Percentiles rank a stretch among this genome's conserved stretches.
Evolutionary conservation across 257 asterid species (phyloP).

Genomic region (Striga asiatica): DNA sequence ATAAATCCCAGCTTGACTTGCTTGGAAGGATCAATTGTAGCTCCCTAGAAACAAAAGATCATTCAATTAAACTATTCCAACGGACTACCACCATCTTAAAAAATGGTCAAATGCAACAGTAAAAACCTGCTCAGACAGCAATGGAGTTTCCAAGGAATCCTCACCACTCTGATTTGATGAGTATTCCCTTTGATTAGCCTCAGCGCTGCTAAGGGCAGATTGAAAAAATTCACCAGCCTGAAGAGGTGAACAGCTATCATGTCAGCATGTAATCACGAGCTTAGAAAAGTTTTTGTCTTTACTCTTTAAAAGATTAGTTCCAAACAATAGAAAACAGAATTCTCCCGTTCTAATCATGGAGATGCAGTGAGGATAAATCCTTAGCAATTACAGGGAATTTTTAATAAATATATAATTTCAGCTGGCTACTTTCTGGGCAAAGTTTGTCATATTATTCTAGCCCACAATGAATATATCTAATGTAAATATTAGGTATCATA

Average conservation of each 20-base stretch:
- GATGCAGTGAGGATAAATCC: background rate
- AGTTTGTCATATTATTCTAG: background rate
- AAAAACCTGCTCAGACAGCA: conserved; percentile 62
- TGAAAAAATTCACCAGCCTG: conserved; percentile 89
- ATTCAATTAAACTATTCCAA: no score
- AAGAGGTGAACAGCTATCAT: conserved; percentile 12
- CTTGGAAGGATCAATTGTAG: conserved; percentile 60
- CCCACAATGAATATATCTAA: background rate
- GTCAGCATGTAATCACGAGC: background rate
- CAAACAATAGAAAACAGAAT: background rate
- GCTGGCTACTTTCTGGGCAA: background rate
- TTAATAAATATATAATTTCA: background rate
- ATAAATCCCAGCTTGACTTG: conserved; percentile 87
- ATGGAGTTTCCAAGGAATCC: conserved; percentile 86
- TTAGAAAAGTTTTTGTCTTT: background rate
- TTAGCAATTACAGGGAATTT: background rate
- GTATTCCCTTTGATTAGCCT: conserved; percentile 60
- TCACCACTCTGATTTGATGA: conserved; percentile 63
- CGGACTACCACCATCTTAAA: conserved; percentile 3
- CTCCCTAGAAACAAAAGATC: conserved; percentile 36
- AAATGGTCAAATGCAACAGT: conserved; percentile 13
- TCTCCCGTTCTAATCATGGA: background rate
- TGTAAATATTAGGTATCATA: background rate
- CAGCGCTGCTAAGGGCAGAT: conserved; percentile 74
- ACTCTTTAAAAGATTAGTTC: background rate